These are phyloP conservation scores for Delonix regia DNA, from an alignment of 306 rosid genomes.

Conservation along the genomic window DNA sequence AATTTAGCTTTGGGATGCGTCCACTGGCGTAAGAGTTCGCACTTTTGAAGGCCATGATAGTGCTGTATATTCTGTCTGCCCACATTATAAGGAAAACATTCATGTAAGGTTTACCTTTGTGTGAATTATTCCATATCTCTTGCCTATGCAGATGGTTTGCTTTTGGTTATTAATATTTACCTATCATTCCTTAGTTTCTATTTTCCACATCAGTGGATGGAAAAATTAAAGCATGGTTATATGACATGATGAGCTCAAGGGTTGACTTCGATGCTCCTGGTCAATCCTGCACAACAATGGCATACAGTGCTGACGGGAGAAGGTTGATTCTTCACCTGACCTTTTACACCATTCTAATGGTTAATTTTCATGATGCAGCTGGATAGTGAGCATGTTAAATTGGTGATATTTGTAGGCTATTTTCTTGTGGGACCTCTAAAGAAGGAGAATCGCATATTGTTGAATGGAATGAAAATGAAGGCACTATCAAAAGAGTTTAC, in stretches of 20 bases:
- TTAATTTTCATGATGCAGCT: not conserved
- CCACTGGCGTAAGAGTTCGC: constrained; percentile 26
- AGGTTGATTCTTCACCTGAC: constrained; percentile 54
- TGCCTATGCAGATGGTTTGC: constrained; percentile 11
- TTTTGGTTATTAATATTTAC: constrained; percentile 28
- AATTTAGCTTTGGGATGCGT: constrained; percentile 37
- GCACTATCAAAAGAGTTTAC: constrained; percentile 87
- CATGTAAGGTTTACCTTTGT: constrained; percentile 35
- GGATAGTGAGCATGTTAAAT: not conserved
- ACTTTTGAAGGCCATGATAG: constrained; percentile 39
- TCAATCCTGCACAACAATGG: constrained; percentile 96
- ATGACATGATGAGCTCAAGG: constrained; percentile 92
- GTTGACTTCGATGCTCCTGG: constrained; percentile 99
- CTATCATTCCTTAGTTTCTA: constrained; percentile 60
- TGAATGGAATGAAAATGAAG: constrained; percentile 98
- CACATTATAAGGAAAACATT: constrained; percentile 25
- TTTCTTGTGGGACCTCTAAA: constrained; percentile 95
- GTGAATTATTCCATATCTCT: not conserved
- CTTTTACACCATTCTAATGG: not conserved
- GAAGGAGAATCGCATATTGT: constrained; percentile 93
- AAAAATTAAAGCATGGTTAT: constrained; percentile 96
- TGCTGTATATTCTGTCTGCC: constrained; percentile 36
- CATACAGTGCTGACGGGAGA: constrained; percentile 91
- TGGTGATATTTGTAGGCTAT: constrained; percentile 57
- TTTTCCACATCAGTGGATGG: constrained; percentile 97